Evolutionary conservation across 2,329 filamentous ascomycete genomes (phyloP).

Genomic region (Venturiaceae sp.): DNA sequence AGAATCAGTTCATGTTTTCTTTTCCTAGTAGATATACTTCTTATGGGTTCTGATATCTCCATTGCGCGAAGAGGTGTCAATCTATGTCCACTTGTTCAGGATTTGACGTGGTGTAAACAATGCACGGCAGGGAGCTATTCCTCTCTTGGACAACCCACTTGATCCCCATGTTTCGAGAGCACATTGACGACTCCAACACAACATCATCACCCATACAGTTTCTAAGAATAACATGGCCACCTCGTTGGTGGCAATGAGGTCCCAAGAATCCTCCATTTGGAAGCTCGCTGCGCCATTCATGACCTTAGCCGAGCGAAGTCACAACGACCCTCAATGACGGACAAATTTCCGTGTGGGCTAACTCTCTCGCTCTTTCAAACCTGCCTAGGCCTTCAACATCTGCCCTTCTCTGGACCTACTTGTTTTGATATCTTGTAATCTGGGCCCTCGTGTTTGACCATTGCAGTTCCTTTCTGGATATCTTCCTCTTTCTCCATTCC

Average conservation of each 20-base stretch:
- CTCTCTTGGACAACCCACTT: too few relatives aligned
- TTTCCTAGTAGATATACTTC: background rate
- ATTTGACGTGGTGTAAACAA: background rate
- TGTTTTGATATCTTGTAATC: background rate
- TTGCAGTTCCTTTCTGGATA: too few relatives aligned
- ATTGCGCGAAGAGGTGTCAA: background rate
- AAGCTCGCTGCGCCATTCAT: too few relatives aligned
- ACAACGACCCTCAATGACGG: background rate
- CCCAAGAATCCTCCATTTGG: too few relatives aligned
- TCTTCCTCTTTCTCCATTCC: too few relatives aligned
- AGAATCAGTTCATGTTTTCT: background rate
- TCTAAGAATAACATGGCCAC: too few relatives aligned
- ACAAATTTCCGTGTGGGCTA: background rate
- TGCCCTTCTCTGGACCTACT: background rate
- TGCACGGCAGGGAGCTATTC: background rate
- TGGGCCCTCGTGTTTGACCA: too few relatives aligned
- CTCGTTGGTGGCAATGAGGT: too few relatives aligned
- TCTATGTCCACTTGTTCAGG: background rate
- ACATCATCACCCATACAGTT: too few relatives aligned
- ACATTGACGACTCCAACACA: too few relatives aligned
- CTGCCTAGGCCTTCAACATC: background rate
- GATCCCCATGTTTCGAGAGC: too few relatives aligned
- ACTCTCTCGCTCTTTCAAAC: background rate
- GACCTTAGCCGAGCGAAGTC: too few relatives aligned
- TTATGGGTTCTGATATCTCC: background rate